These are phyloP conservation scores for Emydomyces testavorans DNA, from an alignment of 2,329 filamentous ascomycete genomes.

Conservation along the genomic window DNA sequence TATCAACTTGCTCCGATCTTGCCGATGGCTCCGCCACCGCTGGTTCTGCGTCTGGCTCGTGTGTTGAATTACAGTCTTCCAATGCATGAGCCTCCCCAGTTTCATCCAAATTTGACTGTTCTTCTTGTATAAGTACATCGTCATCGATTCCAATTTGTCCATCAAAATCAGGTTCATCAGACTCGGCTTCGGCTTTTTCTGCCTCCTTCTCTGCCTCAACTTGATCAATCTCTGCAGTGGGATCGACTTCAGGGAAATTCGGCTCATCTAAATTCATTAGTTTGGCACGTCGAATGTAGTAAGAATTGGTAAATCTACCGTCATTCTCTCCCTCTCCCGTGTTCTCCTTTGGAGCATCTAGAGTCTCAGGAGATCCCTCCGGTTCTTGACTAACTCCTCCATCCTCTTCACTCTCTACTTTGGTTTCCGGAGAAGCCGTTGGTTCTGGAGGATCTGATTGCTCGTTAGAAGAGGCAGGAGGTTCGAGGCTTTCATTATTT, in stretches of 20 bases:
- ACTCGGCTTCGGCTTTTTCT: constrained; percentile 7
- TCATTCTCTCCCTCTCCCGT: constrained; percentile 7
- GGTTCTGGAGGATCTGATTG: constrained; percentile 1
- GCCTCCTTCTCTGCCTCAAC: constrained; percentile 16
- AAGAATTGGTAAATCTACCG: constrained; percentile 2
- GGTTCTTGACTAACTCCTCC: neutral
- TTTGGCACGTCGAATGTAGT: neutral
- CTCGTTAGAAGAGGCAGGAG: neutral
- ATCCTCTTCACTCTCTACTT: neutral
- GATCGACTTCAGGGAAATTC: constrained; percentile 12
- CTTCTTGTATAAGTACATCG: neutral
- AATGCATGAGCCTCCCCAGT: neutral
- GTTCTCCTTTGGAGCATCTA: neutral
- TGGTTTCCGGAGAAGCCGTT: neutral
- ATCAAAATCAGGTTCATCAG: constrained; percentile 6
- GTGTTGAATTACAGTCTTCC: neutral
- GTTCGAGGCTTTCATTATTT: neutral
- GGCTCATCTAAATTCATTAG: constrained; percentile 10
- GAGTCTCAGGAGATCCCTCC: neutral
- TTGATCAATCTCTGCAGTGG: constrained; percentile 12
- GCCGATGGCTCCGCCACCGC: neutral
- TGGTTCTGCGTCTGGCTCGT: constrained; percentile 5
- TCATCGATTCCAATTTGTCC: neutral
- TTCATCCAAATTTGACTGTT: neutral
- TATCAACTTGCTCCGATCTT: too few relatives aligned